Evolutionary conservation across 352 stramenopile genomes (phyloP).

Genomic region (Phytopythium cucurbitacearum): DNA sequence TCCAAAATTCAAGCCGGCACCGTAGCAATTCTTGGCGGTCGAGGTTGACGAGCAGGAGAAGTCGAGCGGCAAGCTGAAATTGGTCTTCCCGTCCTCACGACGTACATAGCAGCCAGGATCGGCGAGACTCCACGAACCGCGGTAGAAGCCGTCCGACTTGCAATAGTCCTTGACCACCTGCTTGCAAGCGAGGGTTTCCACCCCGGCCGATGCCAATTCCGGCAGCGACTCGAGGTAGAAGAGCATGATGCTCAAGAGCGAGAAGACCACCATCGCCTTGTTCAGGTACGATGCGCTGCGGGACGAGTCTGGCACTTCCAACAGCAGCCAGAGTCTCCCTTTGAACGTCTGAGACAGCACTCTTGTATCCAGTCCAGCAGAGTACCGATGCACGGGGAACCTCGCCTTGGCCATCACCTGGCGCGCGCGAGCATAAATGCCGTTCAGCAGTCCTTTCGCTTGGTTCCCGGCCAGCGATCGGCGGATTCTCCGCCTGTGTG

Average conservation of each 20-base stretch:
- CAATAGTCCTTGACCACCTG: constrained; percentile 58
- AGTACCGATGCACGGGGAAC: constrained; percentile 12
- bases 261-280: constrained; percentile 43
- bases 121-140: neutral
- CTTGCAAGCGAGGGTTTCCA: constrained; percentile 35
- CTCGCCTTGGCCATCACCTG: constrained; percentile 26
- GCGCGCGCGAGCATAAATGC: constrained; percentile 41
- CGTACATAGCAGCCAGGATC: constrained; percentile 55
- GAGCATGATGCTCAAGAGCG: constrained; percentile 58
- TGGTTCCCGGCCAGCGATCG: neutral
- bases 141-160: constrained; percentile 15
- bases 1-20: constrained; percentile 46
- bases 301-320: constrained; percentile 66
- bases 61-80: constrained; percentile 31
- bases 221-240: constrained; percentile 72
- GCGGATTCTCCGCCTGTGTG: constrained; percentile 32
- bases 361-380: constrained; percentile 10
- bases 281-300: constrained; percentile 41
- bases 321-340: constrained; percentile 45
- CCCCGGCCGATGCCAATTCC: constrained; percentile 46
- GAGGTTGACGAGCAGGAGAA: constrained; percentile 31
- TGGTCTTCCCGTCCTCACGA: constrained; percentile 12
- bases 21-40: constrained; percentile 35
- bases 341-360: constrained; percentile 22
- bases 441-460: constrained; percentile 27